phyloP scores from a whole-genome alignment of 2,329 filamentous ascomycete genomes.

The Hymenoscyphus scutula region DNA sequence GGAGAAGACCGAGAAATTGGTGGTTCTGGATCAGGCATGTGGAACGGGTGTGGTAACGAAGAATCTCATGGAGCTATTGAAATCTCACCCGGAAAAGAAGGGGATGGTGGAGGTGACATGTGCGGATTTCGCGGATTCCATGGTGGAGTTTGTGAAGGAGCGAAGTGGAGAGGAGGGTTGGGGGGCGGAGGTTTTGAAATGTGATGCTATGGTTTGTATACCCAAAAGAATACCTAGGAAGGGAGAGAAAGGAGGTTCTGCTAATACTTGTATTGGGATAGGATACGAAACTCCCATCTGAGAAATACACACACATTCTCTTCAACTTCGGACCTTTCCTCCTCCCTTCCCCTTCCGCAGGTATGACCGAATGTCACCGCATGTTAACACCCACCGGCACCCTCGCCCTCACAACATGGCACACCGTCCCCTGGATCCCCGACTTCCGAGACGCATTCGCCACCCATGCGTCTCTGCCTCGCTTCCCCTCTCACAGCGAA shows the following conservation, averaged over 20 bases:
- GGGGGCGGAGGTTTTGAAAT: neutral
- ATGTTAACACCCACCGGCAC: neutral
- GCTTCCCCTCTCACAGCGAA: neutral
- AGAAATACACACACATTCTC: neutral
- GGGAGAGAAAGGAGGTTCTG: too few species aligned
- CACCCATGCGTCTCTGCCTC: neutral
- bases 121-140: neutral
- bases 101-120: neutral
- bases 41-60: neutral
- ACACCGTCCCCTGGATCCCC: neutral
- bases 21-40: neutral
- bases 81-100: neutral
- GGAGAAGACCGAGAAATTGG: neutral
- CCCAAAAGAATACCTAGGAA: too few species aligned
- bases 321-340: neutral
- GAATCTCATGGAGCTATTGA: neutral
- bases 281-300: neutral
- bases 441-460: neutral
- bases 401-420: neutral
- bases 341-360: neutral
- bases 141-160: neutral
- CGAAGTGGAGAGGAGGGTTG: neutral
- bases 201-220: neutral
- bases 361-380: neutral
- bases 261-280: too few species aligned